Conservation (phyloP, 305 asterid genomes). For the Solanum hybrid region DNA sequence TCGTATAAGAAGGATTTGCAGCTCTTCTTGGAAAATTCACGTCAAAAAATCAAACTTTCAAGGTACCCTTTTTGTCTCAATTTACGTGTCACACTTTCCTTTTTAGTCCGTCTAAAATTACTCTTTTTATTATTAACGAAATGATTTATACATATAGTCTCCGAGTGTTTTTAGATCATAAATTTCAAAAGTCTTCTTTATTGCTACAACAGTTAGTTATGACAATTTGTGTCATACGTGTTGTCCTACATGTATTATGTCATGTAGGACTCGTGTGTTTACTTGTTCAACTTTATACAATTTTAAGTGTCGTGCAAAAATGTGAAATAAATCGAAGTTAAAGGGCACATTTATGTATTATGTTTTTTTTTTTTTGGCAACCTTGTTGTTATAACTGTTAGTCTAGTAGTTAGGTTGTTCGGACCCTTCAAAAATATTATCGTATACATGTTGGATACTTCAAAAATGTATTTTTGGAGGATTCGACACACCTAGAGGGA, state of each 20-base stretch:
- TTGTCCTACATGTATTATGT: too few species aligned
- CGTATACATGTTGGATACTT: neutral
- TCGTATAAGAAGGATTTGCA: neutral
- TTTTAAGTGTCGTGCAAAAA: neutral
- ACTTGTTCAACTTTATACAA: too few species aligned
- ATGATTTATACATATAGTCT: neutral
- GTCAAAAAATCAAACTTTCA: neutral
- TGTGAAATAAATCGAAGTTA: neutral
- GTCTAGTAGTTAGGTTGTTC: neutral
- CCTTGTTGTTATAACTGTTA: neutral
- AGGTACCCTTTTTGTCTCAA: neutral
- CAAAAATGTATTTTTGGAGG: neutral
- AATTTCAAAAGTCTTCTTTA: too few species aligned
- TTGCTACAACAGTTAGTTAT: neutral
- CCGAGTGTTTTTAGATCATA: neutral
- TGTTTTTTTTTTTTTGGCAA: neutral
- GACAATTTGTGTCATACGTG: neutral
- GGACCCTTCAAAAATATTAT: neutral
- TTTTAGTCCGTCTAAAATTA: neutral
- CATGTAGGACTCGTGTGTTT: too few species aligned
- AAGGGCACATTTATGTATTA: too few species aligned
- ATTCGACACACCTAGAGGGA: neutral
- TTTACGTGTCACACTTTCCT: neutral
- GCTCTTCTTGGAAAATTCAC: neutral
- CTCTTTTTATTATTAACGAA: neutral